Percentiles rank a stretch among this genome's conserved stretches.
Evolutionary conservation across 2,329 filamentous ascomycete genomes (phyloP).

Genomic region (Didymella exigua): DNA sequence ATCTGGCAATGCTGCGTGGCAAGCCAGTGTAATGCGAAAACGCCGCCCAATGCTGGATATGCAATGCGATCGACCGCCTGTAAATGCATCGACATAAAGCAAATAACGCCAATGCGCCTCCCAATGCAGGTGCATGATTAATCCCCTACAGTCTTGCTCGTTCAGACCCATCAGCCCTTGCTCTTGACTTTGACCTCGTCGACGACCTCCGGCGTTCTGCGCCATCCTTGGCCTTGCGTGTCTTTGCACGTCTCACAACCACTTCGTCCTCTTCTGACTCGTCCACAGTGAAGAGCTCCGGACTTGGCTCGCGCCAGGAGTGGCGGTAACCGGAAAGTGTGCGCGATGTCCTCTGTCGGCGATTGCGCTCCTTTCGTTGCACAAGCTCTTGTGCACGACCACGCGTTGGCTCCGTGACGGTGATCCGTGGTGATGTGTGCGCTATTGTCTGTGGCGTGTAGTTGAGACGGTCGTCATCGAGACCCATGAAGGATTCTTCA

Average conservation of each 20-base stretch:
- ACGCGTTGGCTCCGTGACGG: conserved; percentile 41
- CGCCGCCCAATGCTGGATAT: conserved; percentile 28
- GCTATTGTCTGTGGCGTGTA: conserved; percentile 37
- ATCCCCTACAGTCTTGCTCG: conserved; percentile 37
- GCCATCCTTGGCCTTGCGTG: conserved; percentile 44
- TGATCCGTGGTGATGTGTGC: conserved; percentile 37
- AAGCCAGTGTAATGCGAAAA: conserved; percentile 18
- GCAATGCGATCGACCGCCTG: conserved; percentile 23
- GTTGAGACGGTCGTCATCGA: conserved; percentile 44
- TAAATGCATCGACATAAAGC: conserved; percentile 29
- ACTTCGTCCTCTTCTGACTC: conserved; percentile 48
- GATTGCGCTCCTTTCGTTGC: conserved; percentile 35
- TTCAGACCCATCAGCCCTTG: conserved; percentile 34
- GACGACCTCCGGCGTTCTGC: conserved; percentile 44
- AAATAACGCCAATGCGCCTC: conserved; percentile 30
- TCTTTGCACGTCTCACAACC: conserved; percentile 33
- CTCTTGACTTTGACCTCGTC: conserved; percentile 36
- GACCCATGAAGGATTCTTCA: conserved; percentile 47
- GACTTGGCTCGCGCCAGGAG: conserved; percentile 51
- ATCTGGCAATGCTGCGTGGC: conserved; percentile 6
- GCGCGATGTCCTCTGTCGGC: conserved; percentile 40
- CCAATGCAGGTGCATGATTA: conserved; percentile 33
- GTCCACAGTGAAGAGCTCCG: conserved; percentile 50
- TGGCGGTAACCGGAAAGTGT: conserved; percentile 49
- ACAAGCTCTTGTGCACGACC: conserved; percentile 47